Evolutionary conservation across 805 yeast genomes (phyloP), one percentile per base, ranked within the genome.

Genomic region (Torulaspora franciscae): DNA sequence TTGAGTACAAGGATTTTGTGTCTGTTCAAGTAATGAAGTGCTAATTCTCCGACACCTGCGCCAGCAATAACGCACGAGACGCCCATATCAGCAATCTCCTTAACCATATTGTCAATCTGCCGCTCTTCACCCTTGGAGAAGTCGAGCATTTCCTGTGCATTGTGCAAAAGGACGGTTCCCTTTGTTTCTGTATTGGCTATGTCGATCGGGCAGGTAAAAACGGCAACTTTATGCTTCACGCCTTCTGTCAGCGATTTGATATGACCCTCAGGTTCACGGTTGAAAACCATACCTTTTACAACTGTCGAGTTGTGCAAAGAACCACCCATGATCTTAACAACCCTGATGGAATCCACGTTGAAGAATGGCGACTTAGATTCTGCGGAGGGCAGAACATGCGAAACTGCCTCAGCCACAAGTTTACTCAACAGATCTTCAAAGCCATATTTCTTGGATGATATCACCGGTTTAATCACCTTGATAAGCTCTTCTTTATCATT

Each of bases 221-320:
- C 90, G 7, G 86, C 99, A 37, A 93, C 98, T 65, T 87, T 89
- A 13, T 95, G 80, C 56, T 75, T 80, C 37, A 66, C 59, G 27
- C 56, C 62, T 26, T 50, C 55, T n/a, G 59, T 47, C 46, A 84
- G 70, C 50, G 81, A 76, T 63, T 87, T 88, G 40, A 90, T 68
- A 54, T 80, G 81, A 11, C 97, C 95, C 66, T 91, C 98, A n/a
- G 98, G 96, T 66, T 89, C 95, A 58, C 95, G 79, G 55, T 95
- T 95, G 76, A 93, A 91, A 30, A 93, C 96, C 99, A 93, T 93
- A 56, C 99, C 99, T 68, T 85, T 87, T 52, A 93, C 73, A 42
- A 93, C 98, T 58, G 76, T 76, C 9, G 95, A 84, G 56, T 75
- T 74, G 29, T 72, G 68, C 55, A 93, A 72, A 42, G 90, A 75